Percentiles rank a stretch among this genome's conserved stretches.
Evolutionary conservation across 805 yeast species (phyloP).

Genomic region (Naumovozyma castellii): DNA sequence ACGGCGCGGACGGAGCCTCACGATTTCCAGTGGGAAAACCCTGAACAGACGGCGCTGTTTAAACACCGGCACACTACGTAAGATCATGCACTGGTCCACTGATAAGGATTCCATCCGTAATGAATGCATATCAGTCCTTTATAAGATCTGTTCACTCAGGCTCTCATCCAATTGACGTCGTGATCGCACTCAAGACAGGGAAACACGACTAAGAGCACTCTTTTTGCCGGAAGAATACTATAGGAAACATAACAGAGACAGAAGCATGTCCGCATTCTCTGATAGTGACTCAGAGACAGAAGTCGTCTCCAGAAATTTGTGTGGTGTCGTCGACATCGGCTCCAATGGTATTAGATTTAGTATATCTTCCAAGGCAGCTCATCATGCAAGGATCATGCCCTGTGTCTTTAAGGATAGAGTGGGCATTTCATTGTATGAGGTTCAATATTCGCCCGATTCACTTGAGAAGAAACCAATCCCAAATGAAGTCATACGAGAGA

Average conservation of each 20-base stretch:
- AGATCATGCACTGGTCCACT: not conserved
- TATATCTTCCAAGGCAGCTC: conserved; percentile 57
- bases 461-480: conserved; percentile 43
- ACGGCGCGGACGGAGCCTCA: not conserved
- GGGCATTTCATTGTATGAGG: conserved; percentile 60
- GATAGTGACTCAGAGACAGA: conserved; percentile 38
- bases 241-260: not conserved
- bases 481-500: conserved; percentile 46
- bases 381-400: conserved; percentile 68
- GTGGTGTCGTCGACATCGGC: conserved; percentile 69
- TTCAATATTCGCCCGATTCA: conserved; percentile 37
- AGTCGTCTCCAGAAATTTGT: conserved; percentile 46
- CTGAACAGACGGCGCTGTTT: not conserved
- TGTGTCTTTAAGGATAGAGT: conserved; percentile 67
- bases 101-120: no score
- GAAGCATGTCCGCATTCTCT: conserved; percentile 20
- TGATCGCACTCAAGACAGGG: no score
- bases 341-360: conserved; percentile 68
- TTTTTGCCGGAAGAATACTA: not conserved
- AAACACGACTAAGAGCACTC: not conserved
- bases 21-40: not conserved
- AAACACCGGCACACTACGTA: not conserved
- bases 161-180: no score
- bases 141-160: no score
- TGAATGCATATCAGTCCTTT: no score